These are phyloP conservation scores for Diaporthe citrichinensis DNA, from an alignment of 2,329 filamentous ascomycete genomes.

Conservation along the genomic window DNA sequence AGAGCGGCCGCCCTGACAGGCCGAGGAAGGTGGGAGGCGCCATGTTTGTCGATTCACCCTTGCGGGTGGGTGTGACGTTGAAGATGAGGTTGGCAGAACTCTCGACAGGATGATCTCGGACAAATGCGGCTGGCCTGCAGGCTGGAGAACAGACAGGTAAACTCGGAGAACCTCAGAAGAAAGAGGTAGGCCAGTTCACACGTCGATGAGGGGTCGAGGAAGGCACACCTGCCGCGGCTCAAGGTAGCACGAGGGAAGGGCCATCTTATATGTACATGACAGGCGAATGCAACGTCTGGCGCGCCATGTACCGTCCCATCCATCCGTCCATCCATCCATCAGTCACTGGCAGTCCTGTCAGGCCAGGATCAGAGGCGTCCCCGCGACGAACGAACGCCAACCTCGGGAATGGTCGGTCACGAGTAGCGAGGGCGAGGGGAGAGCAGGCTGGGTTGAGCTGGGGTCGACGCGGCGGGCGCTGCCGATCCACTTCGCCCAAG, in stretches of 20 bases:
- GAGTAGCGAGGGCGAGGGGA: background rate
- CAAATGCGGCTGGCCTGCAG: constrained; percentile 1
- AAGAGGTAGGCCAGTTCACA: constrained; percentile 17
- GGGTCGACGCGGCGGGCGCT: background rate
- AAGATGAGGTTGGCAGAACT: background rate
- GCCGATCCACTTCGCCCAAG: constrained; percentile 11
- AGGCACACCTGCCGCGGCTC: background rate
- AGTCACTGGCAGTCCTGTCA: constrained; percentile 5
- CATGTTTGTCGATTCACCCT: constrained; percentile 53
- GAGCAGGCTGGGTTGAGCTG: background rate
- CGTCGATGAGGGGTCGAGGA: constrained; percentile 22
- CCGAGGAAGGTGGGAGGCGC: constrained; percentile 70
- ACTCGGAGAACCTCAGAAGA: background rate
- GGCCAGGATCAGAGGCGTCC: background rate
- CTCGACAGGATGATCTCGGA: background rate
- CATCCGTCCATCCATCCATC: background rate
- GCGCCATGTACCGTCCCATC: constrained; percentile 3
- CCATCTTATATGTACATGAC: constrained; percentile 20
- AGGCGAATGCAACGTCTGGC: constrained; percentile 22
- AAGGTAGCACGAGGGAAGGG: constrained; percentile 11
- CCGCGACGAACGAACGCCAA: background rate
- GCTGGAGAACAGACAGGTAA: background rate
- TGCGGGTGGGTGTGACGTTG: constrained; percentile 1
- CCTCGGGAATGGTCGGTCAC: constrained; percentile 33
- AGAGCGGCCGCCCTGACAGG: constrained; percentile 70